Conservation (phyloP, 2,329 filamentous ascomycete genomes). For the Aureobasidium sp. region DNA sequence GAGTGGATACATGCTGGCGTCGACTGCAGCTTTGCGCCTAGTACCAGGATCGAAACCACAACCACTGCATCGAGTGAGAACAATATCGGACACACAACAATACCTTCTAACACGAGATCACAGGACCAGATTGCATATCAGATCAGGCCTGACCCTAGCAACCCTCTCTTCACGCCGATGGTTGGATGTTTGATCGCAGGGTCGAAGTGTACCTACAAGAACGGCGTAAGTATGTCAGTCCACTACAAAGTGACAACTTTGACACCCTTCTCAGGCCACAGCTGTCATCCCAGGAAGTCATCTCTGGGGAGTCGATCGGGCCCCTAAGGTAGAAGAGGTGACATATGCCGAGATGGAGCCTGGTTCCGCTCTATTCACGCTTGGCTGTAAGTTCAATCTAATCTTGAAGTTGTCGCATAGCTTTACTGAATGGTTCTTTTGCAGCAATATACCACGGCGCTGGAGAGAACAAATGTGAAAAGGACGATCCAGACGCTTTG, state of each 20-base stretch:
- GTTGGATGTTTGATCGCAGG: neutral
- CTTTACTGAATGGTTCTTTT: neutral
- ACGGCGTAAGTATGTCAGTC: neutral
- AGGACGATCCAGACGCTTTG: neutral
- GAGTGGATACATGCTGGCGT: constrained; percentile 2
- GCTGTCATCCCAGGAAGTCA: constrained; percentile 6
- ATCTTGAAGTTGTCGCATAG: neutral
- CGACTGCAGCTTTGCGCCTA: neutral
- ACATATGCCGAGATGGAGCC: constrained; percentile 5
- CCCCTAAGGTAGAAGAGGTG: neutral
- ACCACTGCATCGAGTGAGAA: neutral
- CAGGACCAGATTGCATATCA: constrained; percentile 2
- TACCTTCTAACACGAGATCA: neutral
- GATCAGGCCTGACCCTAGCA: neutral
- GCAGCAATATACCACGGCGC: constrained; percentile 7
- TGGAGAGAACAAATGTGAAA: constrained; percentile 1
- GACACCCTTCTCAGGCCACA: neutral
- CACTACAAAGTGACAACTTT: too few species aligned
- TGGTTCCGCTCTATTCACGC: neutral
- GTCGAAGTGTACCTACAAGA: constrained; percentile 3
- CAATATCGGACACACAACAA: neutral
- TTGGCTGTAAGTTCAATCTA: neutral
- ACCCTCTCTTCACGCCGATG: constrained; percentile 4
- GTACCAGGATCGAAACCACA: neutral
- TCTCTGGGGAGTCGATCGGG: neutral